phyloP scores from a whole-genome alignment of 2,329 filamentous ascomycete genomes.

The Arthrobotrys sinensis region DNA sequence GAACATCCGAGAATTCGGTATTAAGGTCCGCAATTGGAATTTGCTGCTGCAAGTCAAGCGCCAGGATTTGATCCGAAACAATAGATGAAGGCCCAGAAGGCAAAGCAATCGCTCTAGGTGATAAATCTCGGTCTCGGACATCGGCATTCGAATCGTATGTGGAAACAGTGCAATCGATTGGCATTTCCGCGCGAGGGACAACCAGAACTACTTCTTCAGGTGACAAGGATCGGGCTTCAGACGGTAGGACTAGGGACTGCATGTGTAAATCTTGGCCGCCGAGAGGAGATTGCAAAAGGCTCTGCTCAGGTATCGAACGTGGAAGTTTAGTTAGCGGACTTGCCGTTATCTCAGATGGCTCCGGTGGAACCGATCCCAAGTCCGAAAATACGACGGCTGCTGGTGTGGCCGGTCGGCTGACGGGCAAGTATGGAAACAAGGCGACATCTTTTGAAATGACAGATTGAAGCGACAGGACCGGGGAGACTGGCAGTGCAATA shows the following conservation, averaged over 20 bases:
- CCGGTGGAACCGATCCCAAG: background rate
- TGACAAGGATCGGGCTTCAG: background rate
- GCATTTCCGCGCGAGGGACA: background rate
- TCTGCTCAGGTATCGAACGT: no score
- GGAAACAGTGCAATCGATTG: background rate
- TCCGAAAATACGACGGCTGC: background rate
- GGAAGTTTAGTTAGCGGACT: background rate
- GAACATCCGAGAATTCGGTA: slow-evolving; percentile 12
- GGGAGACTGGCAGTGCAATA: background rate
- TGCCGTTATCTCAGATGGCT: background rate
- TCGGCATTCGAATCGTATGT: background rate
- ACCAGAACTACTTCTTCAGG: no score
- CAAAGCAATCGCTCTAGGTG: background rate
- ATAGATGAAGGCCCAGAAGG: slow-evolving; percentile 28
- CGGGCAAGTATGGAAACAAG: background rate
- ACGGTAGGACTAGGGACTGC: no score
- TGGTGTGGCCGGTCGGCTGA: slow-evolving; percentile 1
- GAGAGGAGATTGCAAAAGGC: no score
- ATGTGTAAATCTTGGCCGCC: no score
- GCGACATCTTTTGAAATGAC: background rate
- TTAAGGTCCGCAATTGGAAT: slow-evolving; percentile 3
- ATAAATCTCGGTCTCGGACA: background rate
- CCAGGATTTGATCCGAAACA: background rate
- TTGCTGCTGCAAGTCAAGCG: no score
- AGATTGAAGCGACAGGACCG: background rate